Base-by-base conservation (phyloP, 2,329 filamentous ascomycete species). In the Neofusicoccum umdonicola region DNA sequence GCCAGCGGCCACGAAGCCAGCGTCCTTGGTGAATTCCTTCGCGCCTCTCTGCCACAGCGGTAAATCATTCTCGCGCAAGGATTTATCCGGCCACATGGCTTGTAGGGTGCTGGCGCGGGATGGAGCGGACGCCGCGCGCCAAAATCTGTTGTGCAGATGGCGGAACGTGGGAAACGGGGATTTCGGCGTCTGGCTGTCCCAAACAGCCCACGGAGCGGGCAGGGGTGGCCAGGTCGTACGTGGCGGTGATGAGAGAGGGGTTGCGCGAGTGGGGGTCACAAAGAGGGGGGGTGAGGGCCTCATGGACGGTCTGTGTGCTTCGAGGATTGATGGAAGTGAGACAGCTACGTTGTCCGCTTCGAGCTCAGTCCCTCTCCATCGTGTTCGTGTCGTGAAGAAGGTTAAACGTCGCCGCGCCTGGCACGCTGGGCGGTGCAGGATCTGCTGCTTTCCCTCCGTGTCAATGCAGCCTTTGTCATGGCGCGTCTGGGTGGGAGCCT, bases 141-240 rank as follows among this genome's bases (percentile, higher is more conserved):
- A n/a, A 45, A 45, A 22, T 45, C 42, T 58, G 41, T 58, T 35
- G 41, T 35, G 54, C 41, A 45, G 41, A 45, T 58, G 35, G 39
- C 45, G 45, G 34, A 58, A 58, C 54, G 54, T 58, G 54, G 27
- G n/a, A 17, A 45, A 51, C 48, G 48, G 48, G 48, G 48, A 51
- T 51, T 27, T 51, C 27, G 48, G 34, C 12, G 39, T 22, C 7
- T 58, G 54, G 22, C 19, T 22, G 44, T 42, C 52, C 37, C 35
- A 41, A 42, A 12, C 8, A 2, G 13, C 37, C 1, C 13, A 12
- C 17, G 4, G 7, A 45, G 22, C 22, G 27, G 27, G 27, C 27
- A 31, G 27, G n/a, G 34, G 52, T 27, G 45, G 45, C 9, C 2
- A 15, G 54, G 41, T 22, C 19, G 27, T 48, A 48, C 45, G 45